Percentiles rank a stretch among this genome's conserved stretches.
Evolutionary conservation across 2,329 filamentous ascomycete genomes (phyloP).

Genomic region (Colletotrichum shisoi): DNA sequence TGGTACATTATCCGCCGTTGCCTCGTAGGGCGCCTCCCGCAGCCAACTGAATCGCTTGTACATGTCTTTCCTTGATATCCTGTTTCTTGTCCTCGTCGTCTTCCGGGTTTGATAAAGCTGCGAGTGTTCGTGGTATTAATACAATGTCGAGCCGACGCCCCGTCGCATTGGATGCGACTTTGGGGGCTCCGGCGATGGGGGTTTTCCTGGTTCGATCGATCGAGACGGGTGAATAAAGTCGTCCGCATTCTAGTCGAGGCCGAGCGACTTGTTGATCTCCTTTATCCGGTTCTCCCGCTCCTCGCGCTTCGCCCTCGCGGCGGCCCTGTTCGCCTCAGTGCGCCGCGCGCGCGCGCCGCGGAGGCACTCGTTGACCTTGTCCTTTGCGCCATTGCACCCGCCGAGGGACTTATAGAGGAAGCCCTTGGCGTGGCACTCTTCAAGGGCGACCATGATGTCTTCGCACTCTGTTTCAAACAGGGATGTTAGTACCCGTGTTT

Average conservation of each 20-base stretch:
- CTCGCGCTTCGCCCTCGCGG: constrained; percentile 72
- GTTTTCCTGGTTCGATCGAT: neutral
- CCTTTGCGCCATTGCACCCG: constrained; percentile 88
- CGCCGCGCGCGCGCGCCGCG: constrained; percentile 80
- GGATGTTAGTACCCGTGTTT: neutral
- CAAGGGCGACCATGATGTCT: constrained; percentile 90
- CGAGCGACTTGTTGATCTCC: constrained; percentile 61
- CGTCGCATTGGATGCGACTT: too few species aligned
- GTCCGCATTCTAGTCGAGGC: constrained; percentile 42
- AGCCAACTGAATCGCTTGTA: neutral
- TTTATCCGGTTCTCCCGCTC: constrained; percentile 77
- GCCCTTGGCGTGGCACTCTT: constrained; percentile 91
- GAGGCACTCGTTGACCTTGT: constrained; percentile 83
- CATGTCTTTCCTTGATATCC: neutral
- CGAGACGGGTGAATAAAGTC: neutral
- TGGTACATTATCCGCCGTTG: constrained; percentile 1
- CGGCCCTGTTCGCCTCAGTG: constrained; percentile 76
- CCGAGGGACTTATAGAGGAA: constrained; percentile 92
- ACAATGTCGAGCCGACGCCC: neutral
- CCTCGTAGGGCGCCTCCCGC: constrained; percentile 6
- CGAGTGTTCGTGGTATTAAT: constrained; percentile 17
- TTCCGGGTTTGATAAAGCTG: neutral
- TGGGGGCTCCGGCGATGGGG: too few species aligned
- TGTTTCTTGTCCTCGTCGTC: neutral
- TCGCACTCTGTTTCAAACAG: constrained; percentile 75